A percentile compares a stretch with the other conserved stretches of the same genome.
These are phyloP conservation scores for Trametes versicolor DNA, from an alignment of 1,284 basidiomycete species.

Conservation along the genomic window DNA sequence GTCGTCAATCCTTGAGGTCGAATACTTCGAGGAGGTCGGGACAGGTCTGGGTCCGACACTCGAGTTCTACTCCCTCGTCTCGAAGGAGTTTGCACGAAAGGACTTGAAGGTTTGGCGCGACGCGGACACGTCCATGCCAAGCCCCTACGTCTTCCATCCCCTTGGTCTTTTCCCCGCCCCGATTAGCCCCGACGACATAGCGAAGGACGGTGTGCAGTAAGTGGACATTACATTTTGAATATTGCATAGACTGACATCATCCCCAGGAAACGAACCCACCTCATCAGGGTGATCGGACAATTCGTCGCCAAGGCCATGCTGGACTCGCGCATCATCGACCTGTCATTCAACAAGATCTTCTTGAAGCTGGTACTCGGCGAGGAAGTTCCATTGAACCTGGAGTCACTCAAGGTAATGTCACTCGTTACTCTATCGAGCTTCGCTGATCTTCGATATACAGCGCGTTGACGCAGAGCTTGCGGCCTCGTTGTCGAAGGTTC, in stretches of 20 bases:
- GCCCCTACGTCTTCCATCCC: conserved; percentile 83
- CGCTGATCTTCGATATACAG: conserved; percentile 46
- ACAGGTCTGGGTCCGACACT: conserved; percentile 98
- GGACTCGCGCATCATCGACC: conserved; percentile 97
- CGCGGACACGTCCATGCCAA: conserved; percentile 71
- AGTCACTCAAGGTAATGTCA: conserved; percentile 76
- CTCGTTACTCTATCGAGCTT: conserved; percentile 3
- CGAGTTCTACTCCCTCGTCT: conserved; percentile 96
- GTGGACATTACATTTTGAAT: conserved; percentile 41
- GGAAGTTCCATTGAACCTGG: conserved; percentile 83
- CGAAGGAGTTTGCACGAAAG: conserved; percentile 90
- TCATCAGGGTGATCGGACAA: conserved; percentile 92
- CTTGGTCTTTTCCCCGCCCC: conserved; percentile 92
- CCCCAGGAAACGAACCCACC: conserved; percentile 77
- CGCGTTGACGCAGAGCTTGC: conserved; percentile 88
- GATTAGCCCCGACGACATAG: conserved; percentile 69
- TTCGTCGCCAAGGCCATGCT: conserved; percentile 98
- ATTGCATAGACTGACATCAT: conserved; percentile 5
- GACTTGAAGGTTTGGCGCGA: conserved; percentile 93
- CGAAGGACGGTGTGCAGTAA: conserved; percentile 76
- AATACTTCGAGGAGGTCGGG: conserved; percentile 99
- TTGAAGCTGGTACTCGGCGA: conserved; percentile 89
- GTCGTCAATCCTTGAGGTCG: conserved; percentile 94
- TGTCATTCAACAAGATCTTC: conserved; percentile 94
- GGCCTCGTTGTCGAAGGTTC: conserved; percentile 85